These are phyloP conservation scores for Sporisorium graminicola DNA, from an alignment of 1,284 basidiomycete genomes.

Conservation along the genomic window DNA sequence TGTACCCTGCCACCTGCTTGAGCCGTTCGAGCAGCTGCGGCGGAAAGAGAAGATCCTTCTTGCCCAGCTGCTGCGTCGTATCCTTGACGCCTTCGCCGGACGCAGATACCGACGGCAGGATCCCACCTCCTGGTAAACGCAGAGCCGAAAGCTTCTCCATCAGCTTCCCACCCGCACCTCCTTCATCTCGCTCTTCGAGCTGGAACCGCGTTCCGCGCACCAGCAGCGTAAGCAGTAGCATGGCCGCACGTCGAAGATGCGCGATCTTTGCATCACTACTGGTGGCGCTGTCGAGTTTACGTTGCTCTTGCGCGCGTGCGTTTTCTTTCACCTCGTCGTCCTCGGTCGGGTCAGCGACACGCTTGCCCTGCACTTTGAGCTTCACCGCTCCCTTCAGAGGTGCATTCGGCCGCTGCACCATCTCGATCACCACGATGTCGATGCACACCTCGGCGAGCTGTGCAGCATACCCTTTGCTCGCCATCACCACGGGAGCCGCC, in stretches of 20 bases:
- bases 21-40: slow-evolving; percentile 15
- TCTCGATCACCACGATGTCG: slow-evolving; percentile 60
- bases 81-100: neutral
- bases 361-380: slow-evolving; percentile 38
- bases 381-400: slow-evolving; percentile 10
- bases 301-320: slow-evolving; percentile 22
- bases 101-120: slow-evolving; percentile 31
- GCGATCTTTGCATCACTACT: slow-evolving; percentile 54
- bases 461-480: slow-evolving; percentile 29
- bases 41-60: slow-evolving; percentile 38
- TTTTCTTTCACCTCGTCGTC: slow-evolving; percentile 23
- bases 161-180: neutral
- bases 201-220: slow-evolving; percentile 53
- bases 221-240: slow-evolving; percentile 58
- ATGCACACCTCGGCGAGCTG: slow-evolving; percentile 51
- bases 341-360: slow-evolving; percentile 12
- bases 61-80: neutral
- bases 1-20: slow-evolving; percentile 28
- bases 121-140: slow-evolving; percentile 51
- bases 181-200: slow-evolving; percentile 33
- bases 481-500: slow-evolving; percentile 54
- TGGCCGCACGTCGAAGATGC: slow-evolving; percentile 61
- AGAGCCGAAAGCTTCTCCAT: slow-evolving; percentile 39
- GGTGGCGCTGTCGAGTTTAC: slow-evolving; percentile 45
- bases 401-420: slow-evolving; percentile 18